Base-by-base conservation (phyloP, 192 early-diverging fungal species). In the Mortierella hygrophila region DNA sequence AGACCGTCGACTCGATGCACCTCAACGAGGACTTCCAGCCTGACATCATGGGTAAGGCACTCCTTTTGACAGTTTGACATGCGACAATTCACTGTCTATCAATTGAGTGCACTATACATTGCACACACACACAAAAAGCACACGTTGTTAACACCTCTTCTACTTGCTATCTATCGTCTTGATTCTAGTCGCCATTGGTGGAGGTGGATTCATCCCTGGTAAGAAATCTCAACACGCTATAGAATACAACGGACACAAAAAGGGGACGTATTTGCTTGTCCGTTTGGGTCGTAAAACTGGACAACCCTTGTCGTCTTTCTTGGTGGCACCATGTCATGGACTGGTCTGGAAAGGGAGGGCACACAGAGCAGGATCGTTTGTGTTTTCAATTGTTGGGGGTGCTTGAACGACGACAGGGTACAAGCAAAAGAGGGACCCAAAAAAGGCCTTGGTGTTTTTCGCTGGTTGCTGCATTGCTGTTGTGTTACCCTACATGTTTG, bases 191-290 rank as follows among this genome's bases (percentile, higher is more conserved):
- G 94, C 94, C 70, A 96, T 96, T 77, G 95, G 94, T 44, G 94
- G 93, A 68, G 95, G 95, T 82, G 95, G 95, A 26, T 95, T 95
- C 78, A 94, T 95, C 55, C 95, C 95, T 42, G 94, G 94, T 63
- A 92, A 94, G 49, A 18, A 71, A 37, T 21, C 3, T 41, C 32
- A 35, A 42, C 3, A 37, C 38, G 1, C 16, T 2, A 21, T 16
- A 37, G 4, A 10, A 29, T 29, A 32, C n/a, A 32, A n/a, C 23
- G 55, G 6, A 57, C 3, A 65, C 8, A 4, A 5, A 15, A 29
- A 29, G 26, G n/a, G 6, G 26, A 13, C 55, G 7, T 13, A 15
- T 60, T 26, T n/a, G 26, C 2, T 65, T 32, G 8, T 15, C n/a
- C 9, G 13, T 65, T 9, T 32, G 60, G 60, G 11, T 44, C 54